A percentile compares a stretch with the other conserved stretches of the same genome.
These are phyloP conservation scores for Arthroderma sp. DNA, from an alignment of 2,329 filamentous ascomycete species.

Conservation along the genomic window DNA sequence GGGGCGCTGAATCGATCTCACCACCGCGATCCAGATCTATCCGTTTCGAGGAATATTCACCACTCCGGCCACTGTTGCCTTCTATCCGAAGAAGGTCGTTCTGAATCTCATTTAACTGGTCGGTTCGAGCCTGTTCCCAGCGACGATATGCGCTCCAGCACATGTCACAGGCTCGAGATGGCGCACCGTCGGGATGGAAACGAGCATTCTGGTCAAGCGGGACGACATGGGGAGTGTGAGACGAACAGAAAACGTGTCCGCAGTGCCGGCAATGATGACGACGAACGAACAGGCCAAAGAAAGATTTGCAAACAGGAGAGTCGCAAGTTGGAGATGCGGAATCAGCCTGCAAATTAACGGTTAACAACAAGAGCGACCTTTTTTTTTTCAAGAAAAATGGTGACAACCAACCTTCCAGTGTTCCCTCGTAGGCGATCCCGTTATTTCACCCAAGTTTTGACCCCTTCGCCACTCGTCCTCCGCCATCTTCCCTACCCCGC, in stretches of 20 bases:
- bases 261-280: slow-evolving; percentile 56
- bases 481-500: slow-evolving; percentile 33
- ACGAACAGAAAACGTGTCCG: slow-evolving; percentile 50
- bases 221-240: slow-evolving; percentile 43
- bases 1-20: slow-evolving; percentile 2
- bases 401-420: slow-evolving; percentile 51
- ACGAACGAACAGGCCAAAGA: slow-evolving; percentile 48
- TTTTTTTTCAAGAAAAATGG: neutral
- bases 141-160: slow-evolving; percentile 46
- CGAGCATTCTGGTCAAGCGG: slow-evolving; percentile 51
- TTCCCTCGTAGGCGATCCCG: slow-evolving; percentile 46
- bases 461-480: slow-evolving; percentile 41
- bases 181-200: slow-evolving; percentile 46
- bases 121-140: slow-evolving; percentile 39
- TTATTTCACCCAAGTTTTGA: slow-evolving; percentile 41
- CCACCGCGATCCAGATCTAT: slow-evolving; percentile 11
- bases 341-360: slow-evolving; percentile 37
- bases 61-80: neutral
- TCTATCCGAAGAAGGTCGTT: slow-evolving; percentile 16
- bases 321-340: slow-evolving; percentile 44
- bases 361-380: neutral
- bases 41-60: slow-evolving; percentile 9
- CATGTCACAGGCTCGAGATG: slow-evolving; percentile 46
- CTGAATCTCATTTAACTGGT: slow-evolving; percentile 40
- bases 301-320: slow-evolving; percentile 43